phyloP scores from a whole-genome alignment of 1,284 basidiomycete species.

The Neolentinus lepideus region DNA sequence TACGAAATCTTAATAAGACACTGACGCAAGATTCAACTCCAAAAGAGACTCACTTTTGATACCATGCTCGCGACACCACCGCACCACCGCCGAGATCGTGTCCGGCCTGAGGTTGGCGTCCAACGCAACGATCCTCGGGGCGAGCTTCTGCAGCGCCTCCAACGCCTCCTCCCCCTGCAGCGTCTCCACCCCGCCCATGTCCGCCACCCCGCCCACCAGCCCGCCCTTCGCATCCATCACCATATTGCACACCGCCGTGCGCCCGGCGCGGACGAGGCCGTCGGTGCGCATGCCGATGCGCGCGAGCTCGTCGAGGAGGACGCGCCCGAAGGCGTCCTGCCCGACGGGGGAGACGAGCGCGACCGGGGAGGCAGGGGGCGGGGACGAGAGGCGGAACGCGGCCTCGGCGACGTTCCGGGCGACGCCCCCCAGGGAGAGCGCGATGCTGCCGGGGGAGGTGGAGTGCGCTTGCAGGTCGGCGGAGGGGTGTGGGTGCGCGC shows the following conservation, averaged over 20 bases:
- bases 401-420: slow-evolving; percentile 93
- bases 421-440: slow-evolving; percentile 82
- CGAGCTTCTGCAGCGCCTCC: slow-evolving; percentile 30
- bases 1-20: slow-evolving; percentile 17
- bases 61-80: slow-evolving; percentile 34
- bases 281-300: slow-evolving; percentile 75
- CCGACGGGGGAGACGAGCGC: slow-evolving; percentile 61
- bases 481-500: slow-evolving; percentile 38
- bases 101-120: slow-evolving; percentile 75
- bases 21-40: slow-evolving; percentile 1
- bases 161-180: slow-evolving; percentile 44
- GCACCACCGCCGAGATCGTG: slow-evolving; percentile 45
- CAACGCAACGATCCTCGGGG: slow-evolving; percentile 62
- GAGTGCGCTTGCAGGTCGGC: slow-evolving; percentile 39
- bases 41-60: slow-evolving; percentile 42
- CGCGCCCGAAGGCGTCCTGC: slow-evolving; percentile 60
- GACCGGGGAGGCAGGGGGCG: slow-evolving; percentile 25
- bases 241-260: slow-evolving; percentile 83
- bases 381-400: slow-evolving; percentile 53
- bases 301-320: slow-evolving; percentile 52
- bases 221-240: slow-evolving; percentile 69
- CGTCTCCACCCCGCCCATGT: slow-evolving; percentile 73
- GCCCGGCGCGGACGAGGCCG: slow-evolving; percentile 48
- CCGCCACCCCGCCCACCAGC: slow-evolving; percentile 81
- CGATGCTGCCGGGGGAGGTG: slow-evolving; percentile 77